Percentiles rank a stretch among this genome's conserved stretches.
Evolutionary conservation across 495 filamentous ascomycete species (phyloP).

Genomic region (Penicillium coffeae): DNA sequence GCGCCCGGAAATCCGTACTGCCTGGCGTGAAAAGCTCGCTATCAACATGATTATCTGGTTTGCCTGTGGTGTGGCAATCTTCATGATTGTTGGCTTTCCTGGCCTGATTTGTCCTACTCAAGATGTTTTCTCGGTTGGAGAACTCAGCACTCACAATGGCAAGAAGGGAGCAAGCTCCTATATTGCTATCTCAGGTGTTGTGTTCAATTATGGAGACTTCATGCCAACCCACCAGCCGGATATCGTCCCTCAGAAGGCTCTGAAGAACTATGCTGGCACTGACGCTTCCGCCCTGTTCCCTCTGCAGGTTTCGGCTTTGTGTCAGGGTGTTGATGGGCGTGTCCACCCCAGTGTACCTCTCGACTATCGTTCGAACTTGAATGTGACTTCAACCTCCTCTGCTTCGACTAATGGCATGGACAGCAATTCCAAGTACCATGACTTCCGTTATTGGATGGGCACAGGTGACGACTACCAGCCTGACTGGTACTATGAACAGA

Average conservation of each 20-base stretch:
- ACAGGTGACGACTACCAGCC: slow-evolving; percentile 58
- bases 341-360: slow-evolving; percentile 71
- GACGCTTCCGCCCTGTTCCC: slow-evolving; percentile 90
- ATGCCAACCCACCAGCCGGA: slow-evolving; percentile 76
- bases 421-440: slow-evolving; percentile 75
- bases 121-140: slow-evolving; percentile 74
- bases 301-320: slow-evolving; percentile 89
- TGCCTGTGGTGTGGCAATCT: slow-evolving; percentile 69
- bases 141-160: slow-evolving; percentile 71
- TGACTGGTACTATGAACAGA: slow-evolving; percentile 88
- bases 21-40: slow-evolving; percentile 95
- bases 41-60: slow-evolving; percentile 99
- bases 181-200: slow-evolving; percentile 79
- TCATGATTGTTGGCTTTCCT: slow-evolving; percentile 88
- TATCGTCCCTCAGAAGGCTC: slow-evolving; percentile 59
- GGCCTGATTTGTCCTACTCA: slow-evolving; percentile 87
- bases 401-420: slow-evolving; percentile 61
- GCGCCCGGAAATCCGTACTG: slow-evolving; percentile 86
- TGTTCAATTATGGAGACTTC: slow-evolving; percentile 78
- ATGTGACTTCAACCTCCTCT: slow-evolving; percentile 62
- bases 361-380: slow-evolving; percentile 68
- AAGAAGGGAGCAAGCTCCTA: slow-evolving; percentile 62
- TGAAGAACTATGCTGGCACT: slow-evolving; percentile 77
- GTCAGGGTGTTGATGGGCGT: slow-evolving; percentile 65
- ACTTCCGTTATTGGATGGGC: slow-evolving; percentile 82